A percentile compares a stretch with the other conserved stretches of the same genome.
These are phyloP conservation scores for Penicillium occitanis DNA, from an alignment of 2,329 filamentous ascomycete species.

Conservation along the genomic window DNA sequence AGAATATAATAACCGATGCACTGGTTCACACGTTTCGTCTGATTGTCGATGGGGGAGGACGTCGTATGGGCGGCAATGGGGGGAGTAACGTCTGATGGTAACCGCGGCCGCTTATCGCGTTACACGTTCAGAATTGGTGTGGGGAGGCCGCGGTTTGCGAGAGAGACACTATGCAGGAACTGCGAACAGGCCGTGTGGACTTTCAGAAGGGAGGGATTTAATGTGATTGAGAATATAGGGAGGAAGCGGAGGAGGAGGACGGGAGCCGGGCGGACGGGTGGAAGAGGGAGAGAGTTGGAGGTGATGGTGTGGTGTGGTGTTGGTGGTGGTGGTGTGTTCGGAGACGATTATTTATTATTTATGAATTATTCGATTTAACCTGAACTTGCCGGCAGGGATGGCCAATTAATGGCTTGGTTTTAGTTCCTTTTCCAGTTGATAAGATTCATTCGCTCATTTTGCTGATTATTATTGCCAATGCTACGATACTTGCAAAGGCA, in stretches of 20 bases:
- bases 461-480: not conserved
- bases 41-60: not conserved
- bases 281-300: not conserved
- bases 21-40: not conserved
- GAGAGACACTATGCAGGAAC: conserved; percentile 21
- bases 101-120: conserved; percentile 22
- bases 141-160: conserved; percentile 10
- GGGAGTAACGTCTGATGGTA: conserved; percentile 18
- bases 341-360: conserved; percentile 1
- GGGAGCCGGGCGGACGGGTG: conserved; percentile 6
- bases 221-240: conserved; percentile 1
- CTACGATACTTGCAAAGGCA: not conserved
- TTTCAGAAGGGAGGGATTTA: not conserved
- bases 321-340: conserved; percentile 6
- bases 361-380: not conserved
- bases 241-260: not conserved
- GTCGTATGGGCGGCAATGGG: conserved; percentile 23
- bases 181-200: conserved; percentile 15
- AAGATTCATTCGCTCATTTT: not conserved
- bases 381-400: conserved; percentile 1
- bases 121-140: conserved; percentile 19
- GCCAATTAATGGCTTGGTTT: not conserved
- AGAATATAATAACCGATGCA: conserved; percentile 18
- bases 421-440: not conserved
- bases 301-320: not conserved